Conservation (phyloP, 352 stramenopile species). For the Pythium volutum region DNA sequence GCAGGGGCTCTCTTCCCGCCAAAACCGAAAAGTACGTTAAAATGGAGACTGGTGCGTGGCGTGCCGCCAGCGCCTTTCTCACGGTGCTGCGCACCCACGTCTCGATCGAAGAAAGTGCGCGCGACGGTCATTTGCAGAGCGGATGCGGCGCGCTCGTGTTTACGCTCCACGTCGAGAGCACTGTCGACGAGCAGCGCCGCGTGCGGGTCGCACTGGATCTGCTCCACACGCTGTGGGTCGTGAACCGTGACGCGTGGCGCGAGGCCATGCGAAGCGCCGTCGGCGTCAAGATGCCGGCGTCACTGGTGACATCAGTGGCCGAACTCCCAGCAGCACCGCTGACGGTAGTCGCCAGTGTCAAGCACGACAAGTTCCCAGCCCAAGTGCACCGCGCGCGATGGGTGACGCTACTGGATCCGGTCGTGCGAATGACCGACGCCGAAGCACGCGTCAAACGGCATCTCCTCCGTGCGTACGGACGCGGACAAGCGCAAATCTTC, state of each 20-base stretch:
- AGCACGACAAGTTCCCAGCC: slow-evolving; percentile 21
- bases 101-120: background rate
- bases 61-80: slow-evolving; percentile 4
- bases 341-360: slow-evolving; percentile 11
- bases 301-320: background rate
- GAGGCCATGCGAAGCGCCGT: background rate
- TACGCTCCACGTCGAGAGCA: slow-evolving; percentile 15
- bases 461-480: slow-evolving; percentile 1
- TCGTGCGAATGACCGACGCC: background rate
- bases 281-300: background rate
- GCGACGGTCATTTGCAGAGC: slow-evolving; percentile 12
- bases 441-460: background rate
- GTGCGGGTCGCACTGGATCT: slow-evolving; percentile 9
- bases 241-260: slow-evolving; percentile 13
- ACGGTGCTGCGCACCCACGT: background rate
- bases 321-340: background rate
- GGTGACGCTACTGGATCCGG: slow-evolving; percentile 4
- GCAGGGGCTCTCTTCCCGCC: too few relatives aligned
- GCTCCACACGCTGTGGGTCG: slow-evolving; percentile 13
- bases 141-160: slow-evolving; percentile 4
- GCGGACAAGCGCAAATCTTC: background rate
- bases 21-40: background rate
- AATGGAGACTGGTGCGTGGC: background rate
- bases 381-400: slow-evolving; percentile 10
- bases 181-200: background rate